Conservation (phyloP, 164 flowering plant genomes). For the Buxus sempervirens region DNA sequence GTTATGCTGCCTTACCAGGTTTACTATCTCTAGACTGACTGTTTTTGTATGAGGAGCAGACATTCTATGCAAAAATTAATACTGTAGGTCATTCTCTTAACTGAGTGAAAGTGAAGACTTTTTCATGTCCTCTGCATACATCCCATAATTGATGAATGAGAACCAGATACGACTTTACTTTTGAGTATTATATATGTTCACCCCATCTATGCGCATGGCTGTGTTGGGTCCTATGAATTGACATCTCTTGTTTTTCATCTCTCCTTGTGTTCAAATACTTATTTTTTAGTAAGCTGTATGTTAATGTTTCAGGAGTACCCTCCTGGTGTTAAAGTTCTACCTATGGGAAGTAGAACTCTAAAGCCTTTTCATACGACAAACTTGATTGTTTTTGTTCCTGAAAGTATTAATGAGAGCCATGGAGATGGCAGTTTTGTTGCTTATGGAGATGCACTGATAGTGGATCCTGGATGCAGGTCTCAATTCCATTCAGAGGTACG, state of each 20-base stretch:
- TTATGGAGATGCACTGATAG: slow-evolving; percentile 77
- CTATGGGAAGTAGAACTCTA: slow-evolving; percentile 79
- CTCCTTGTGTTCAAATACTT: neutral
- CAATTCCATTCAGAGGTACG: slow-evolving; percentile 61
- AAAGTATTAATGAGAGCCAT: slow-evolving; percentile 21
- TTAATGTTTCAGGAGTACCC: slow-evolving; percentile 81
- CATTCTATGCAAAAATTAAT: neutral
- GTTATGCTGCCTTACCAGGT: slow-evolving; percentile 60
- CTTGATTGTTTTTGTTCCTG: slow-evolving; percentile 70
- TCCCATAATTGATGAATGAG: neutral
- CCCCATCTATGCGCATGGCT: neutral
- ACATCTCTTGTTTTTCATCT: neutral
- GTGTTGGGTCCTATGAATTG: neutral
- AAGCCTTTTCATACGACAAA: slow-evolving; percentile 89
- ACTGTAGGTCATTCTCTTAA: neutral
- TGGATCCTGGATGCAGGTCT: slow-evolving; percentile 87
- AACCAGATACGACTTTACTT: neutral
- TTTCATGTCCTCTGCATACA: no score
- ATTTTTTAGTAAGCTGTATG: neutral
- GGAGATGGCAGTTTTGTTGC: slow-evolving; percentile 31
- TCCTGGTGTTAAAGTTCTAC: slow-evolving; percentile 69
- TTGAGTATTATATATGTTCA: neutral
- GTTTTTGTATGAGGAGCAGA: neutral
- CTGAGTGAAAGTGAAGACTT: neutral
- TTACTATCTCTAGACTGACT: neutral